Conservation (phyloP, 2,329 filamentous ascomycete genomes). For the Aspergillus ustus region DNA sequence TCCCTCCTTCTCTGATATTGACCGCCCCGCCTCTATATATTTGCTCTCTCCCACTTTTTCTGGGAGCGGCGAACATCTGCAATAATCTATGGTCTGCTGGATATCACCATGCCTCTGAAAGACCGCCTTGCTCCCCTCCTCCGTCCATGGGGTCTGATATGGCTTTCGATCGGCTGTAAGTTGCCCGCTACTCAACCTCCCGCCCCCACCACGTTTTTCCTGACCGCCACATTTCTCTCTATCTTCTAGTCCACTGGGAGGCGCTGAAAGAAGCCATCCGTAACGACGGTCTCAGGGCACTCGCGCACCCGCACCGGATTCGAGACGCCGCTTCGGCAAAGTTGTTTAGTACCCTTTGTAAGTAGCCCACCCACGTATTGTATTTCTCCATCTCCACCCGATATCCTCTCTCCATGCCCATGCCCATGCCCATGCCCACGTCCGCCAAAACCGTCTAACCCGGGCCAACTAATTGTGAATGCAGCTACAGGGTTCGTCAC, state of each 20-base stretch:
- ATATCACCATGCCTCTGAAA: conserved; percentile 10
- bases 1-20: too few species aligned
- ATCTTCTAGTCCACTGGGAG: conserved; percentile 25
- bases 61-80: not conserved
- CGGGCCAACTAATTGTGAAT: too few species aligned
- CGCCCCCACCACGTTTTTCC: not conserved
- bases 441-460: too few species aligned
- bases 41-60: too few species aligned
- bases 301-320: conserved; percentile 17
- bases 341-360: conserved; percentile 25
- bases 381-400: too few species aligned
- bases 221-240: not conserved
- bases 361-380: too few species aligned
- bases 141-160: conserved; percentile 24
- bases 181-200: not conserved
- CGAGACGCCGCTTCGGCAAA: conserved; percentile 26
- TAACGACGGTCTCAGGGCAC: conserved; percentile 22
- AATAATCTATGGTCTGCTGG: not conserved
- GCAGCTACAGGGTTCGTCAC: conserved; percentile 31
- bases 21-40: too few species aligned
- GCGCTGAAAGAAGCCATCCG: conserved; percentile 23
- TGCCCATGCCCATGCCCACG: too few species aligned
- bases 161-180: conserved; percentile 23
- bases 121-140: conserved; percentile 19
- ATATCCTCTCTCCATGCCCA: too few species aligned